A percentile compares a stretch with the other conserved stretches of the same genome.
phyloP scores from a whole-genome alignment of 2,329 filamentous ascomycete species.

The Penicillium sp. region DNA sequence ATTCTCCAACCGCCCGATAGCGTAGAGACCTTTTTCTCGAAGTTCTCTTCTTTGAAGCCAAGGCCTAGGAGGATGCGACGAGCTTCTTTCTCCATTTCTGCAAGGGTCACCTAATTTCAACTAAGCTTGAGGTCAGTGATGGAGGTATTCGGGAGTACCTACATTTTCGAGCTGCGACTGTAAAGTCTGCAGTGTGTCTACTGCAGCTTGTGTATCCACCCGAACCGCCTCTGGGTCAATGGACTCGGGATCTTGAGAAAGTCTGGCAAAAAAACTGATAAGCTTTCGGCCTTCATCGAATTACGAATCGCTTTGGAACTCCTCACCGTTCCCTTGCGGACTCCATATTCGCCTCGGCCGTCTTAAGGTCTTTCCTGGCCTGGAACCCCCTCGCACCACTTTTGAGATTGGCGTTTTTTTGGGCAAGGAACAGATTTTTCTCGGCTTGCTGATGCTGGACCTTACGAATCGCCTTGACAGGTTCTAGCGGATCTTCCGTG shows the following conservation, averaged over 20 bases:
- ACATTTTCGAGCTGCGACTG: constrained; percentile 69
- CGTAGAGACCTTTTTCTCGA: constrained; percentile 63
- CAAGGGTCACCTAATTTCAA: constrained; percentile 53
- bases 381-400: constrained; percentile 76
- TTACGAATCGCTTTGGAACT: background rate
- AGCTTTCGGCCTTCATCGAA: constrained; percentile 17
- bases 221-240: constrained; percentile 63
- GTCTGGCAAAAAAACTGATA: constrained; percentile 22
- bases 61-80: constrained; percentile 69
- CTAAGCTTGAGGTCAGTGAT: constrained; percentile 16
- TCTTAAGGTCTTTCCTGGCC: constrained; percentile 73
- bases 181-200: constrained; percentile 69
- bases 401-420: constrained; percentile 72
- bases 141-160: constrained; percentile 11
- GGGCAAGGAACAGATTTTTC: constrained; percentile 67
- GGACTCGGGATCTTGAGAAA: constrained; percentile 58
- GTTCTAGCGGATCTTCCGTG: constrained; percentile 58
- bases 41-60: constrained; percentile 67
- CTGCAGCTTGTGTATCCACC: constrained; percentile 69
- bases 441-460: constrained; percentile 66
- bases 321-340: constrained; percentile 59
- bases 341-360: constrained; percentile 68
- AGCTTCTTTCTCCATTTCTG: constrained; percentile 67
- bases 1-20: constrained; percentile 80
- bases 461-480: constrained; percentile 63